phyloP scores from a whole-genome alignment of 495 filamentous ascomycete genomes.

The Tuber melanosporum region DNA sequence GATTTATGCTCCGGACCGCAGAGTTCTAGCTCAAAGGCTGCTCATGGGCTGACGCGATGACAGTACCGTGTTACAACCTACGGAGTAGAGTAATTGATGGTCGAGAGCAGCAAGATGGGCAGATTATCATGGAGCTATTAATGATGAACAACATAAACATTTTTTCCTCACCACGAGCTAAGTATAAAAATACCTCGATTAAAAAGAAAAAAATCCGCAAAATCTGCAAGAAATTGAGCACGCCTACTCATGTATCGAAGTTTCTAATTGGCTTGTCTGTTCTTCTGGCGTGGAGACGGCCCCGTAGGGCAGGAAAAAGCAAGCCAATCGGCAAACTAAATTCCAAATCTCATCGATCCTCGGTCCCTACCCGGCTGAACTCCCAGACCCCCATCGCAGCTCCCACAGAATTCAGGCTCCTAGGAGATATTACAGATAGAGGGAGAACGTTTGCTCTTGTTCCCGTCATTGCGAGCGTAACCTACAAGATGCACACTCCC shows the following conservation, averaged over 20 bases:
- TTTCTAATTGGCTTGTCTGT: background rate
- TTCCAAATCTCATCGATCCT: background rate
- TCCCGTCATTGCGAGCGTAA: background rate
- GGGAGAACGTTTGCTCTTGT: background rate
- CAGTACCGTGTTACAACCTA: background rate
- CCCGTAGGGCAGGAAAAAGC: slow-evolving; percentile 1
- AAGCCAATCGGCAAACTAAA: background rate
- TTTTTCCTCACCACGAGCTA: background rate
- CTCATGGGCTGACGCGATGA: background rate
- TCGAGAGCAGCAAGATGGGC: background rate
- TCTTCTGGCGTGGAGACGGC: background rate
- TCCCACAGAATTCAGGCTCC: background rate
- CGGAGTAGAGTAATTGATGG: background rate
- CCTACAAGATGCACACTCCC: background rate
- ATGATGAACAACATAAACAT: background rate
- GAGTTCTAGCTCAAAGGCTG: background rate
- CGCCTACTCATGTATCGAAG: background rate
- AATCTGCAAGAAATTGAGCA: background rate
- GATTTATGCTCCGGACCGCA: background rate
- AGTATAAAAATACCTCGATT: background rate
- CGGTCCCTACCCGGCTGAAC: background rate
- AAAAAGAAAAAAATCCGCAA: background rate
- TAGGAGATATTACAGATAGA: background rate
- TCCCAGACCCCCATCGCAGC: background rate
- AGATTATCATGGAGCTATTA: background rate